Evolutionary conservation across 495 filamentous ascomycete genomes (phyloP).

Genomic region (Aspergillus campestris): DNA sequence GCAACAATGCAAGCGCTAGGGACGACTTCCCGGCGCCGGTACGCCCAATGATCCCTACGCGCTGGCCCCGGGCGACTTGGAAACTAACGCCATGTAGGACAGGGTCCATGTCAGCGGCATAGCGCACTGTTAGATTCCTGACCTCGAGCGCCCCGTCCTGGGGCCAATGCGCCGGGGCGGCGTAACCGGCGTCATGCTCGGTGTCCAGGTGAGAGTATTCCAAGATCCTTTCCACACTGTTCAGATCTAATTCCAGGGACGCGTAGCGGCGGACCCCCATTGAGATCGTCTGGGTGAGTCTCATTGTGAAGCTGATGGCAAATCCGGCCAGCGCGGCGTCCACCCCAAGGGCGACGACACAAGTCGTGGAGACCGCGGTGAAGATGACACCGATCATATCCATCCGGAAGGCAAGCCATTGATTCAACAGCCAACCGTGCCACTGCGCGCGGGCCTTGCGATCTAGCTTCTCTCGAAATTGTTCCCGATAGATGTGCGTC

Average conservation of each 20-base stretch:
- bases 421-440: constrained; percentile 57
- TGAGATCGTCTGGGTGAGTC: constrained; percentile 19
- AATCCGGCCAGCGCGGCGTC: constrained; percentile 64
- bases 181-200: constrained; percentile 40
- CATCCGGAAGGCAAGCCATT: constrained; percentile 60
- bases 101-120: constrained; percentile 56
- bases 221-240: constrained; percentile 60
- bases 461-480: constrained; percentile 54
- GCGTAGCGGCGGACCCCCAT: constrained; percentile 25
- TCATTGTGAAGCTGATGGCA: constrained; percentile 39
- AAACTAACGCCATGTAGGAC: constrained; percentile 36
- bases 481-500: constrained; percentile 44
- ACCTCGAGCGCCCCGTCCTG: constrained; percentile 60
- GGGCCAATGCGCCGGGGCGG: constrained; percentile 59
- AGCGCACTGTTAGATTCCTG: constrained; percentile 52
- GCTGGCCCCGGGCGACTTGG: constrained; percentile 22
- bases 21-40: constrained; percentile 42
- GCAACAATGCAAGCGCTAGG: constrained; percentile 40
- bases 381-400: constrained; percentile 54
- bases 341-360: constrained; percentile 47
- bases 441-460: constrained; percentile 45
- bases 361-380: constrained; percentile 42
- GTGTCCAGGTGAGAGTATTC: constrained; percentile 59
- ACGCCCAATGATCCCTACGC: constrained; percentile 43
- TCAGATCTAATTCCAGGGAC: constrained; percentile 58